Conservation (phyloP, 345 rosid genomes). For the Murraya paniculata region DNA sequence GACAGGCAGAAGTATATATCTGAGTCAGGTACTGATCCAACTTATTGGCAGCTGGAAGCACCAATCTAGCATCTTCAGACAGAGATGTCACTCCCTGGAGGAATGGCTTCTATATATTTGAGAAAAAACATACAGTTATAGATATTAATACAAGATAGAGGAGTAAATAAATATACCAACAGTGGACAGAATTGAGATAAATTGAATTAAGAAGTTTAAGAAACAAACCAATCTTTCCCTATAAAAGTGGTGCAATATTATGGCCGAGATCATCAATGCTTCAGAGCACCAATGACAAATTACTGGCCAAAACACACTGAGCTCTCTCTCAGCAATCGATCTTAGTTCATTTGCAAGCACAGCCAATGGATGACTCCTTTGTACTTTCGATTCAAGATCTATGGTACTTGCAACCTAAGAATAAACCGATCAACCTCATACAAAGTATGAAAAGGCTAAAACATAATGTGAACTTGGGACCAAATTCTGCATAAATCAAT, state of each 20-base stretch:
- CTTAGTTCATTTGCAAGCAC: slow-evolving; percentile 78
- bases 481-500: background rate
- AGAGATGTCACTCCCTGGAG: slow-evolving; percentile 62
- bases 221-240: slow-evolving; percentile 90
- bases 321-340: slow-evolving; percentile 72
- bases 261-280: slow-evolving; percentile 57
- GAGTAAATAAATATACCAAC: slow-evolving; percentile 3
- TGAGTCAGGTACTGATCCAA: slow-evolving; percentile 62
- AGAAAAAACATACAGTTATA: slow-evolving; percentile 14
- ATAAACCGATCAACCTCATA: slow-evolving; percentile 13
- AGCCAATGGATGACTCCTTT: slow-evolving; percentile 67
- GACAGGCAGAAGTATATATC: slow-evolving; percentile 48
- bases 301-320: slow-evolving; percentile 58
- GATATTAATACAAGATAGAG: background rate
- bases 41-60: slow-evolving; percentile 76
- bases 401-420: slow-evolving; percentile 55
- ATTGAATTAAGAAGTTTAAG: slow-evolving; percentile 10
- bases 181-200: slow-evolving; percentile 7
- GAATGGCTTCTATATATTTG: slow-evolving; percentile 61
- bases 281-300: slow-evolving; percentile 64
- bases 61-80: slow-evolving; percentile 71
- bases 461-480: background rate
- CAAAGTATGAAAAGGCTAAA: background rate
- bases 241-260: slow-evolving; percentile 64
- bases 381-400: slow-evolving; percentile 52